phyloP scores from a whole-genome alignment of 2,329 filamentous ascomycete genomes.

The Truncatella angustata region DNA sequence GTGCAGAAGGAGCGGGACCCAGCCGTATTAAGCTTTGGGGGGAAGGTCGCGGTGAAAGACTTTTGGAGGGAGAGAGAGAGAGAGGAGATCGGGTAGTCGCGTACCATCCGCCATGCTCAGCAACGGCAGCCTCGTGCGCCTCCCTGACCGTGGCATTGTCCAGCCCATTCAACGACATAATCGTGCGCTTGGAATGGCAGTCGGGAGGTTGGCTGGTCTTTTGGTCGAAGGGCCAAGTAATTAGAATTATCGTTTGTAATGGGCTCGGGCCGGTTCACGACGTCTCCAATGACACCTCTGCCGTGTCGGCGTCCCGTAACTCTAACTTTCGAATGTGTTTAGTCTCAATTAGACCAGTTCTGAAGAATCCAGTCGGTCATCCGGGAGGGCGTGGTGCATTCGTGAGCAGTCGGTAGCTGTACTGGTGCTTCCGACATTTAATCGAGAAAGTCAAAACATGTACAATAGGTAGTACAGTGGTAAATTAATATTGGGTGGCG shows the following conservation, averaged over 20 bases:
- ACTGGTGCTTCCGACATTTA: conserved; percentile 13
- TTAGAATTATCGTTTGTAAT: background rate
- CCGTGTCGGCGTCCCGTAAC: background rate
- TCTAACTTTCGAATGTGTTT: background rate
- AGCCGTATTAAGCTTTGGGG: no score
- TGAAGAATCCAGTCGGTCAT: no score
- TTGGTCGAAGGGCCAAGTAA: background rate
- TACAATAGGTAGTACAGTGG: no score
- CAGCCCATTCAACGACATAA: conserved; percentile 95
- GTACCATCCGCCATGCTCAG: conserved; percentile 93
- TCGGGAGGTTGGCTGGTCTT: background rate
- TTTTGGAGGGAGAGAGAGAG: background rate
- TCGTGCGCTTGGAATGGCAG: conserved; percentile 12
- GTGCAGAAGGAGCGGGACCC: no score
- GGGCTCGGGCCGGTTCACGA: background rate
- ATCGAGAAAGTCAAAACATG: no score
- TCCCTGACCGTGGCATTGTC: conserved; percentile 78
- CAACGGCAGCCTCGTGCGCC: conserved; percentile 75
- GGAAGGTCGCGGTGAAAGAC: background rate
- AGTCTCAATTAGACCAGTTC: background rate
- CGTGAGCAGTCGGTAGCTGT: background rate
- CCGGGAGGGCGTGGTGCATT: background rate
- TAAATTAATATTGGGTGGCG: no score
- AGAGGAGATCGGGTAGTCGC: conserved; percentile 31
- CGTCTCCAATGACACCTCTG: background rate